phyloP scores from a whole-genome alignment of 495 filamentous ascomycete genomes.

The Chaetomium tenue region DNA sequence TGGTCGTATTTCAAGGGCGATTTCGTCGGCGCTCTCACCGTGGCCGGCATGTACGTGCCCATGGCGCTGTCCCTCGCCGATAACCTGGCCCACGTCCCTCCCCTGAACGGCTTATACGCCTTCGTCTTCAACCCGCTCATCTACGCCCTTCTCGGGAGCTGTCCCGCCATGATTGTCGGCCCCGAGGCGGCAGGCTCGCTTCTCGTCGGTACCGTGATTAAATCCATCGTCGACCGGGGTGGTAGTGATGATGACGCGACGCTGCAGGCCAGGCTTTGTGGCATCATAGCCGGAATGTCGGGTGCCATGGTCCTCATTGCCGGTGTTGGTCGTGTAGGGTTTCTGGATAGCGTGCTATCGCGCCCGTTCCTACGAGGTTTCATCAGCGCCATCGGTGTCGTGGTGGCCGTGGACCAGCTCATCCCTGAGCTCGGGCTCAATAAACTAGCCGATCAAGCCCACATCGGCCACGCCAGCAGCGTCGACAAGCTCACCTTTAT shows the following conservation, averaged over 20 bases:
- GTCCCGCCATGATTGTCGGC: constrained; percentile 89
- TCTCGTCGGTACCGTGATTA: constrained; percentile 82
- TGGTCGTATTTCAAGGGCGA: constrained; percentile 82
- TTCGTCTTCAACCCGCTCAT: constrained; percentile 88
- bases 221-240: constrained; percentile 63
- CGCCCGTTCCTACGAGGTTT: constrained; percentile 91
- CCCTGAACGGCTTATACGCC: constrained; percentile 92
- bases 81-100: constrained; percentile 89
- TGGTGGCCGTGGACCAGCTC: constrained; percentile 92
- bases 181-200: constrained; percentile 93
- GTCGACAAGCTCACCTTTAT: constrained; percentile 83
- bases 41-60: constrained; percentile 96
- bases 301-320: constrained; percentile 83
- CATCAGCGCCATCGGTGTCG: constrained; percentile 92
- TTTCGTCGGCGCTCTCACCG: constrained; percentile 78
- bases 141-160: constrained; percentile 88
- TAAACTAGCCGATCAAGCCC: constrained; percentile 54
- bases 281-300: constrained; percentile 83
- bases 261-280: constrained; percentile 77
- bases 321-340: constrained; percentile 82
- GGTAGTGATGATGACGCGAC: constrained; percentile 68
- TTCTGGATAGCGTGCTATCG: constrained; percentile 90
- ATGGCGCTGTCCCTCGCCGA: constrained; percentile 94
- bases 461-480: constrained; percentile 75
- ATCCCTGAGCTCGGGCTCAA: constrained; percentile 84